Conservation (phyloP, 2,329 filamentous ascomycete genomes). For the Capronia epimyces region DNA sequence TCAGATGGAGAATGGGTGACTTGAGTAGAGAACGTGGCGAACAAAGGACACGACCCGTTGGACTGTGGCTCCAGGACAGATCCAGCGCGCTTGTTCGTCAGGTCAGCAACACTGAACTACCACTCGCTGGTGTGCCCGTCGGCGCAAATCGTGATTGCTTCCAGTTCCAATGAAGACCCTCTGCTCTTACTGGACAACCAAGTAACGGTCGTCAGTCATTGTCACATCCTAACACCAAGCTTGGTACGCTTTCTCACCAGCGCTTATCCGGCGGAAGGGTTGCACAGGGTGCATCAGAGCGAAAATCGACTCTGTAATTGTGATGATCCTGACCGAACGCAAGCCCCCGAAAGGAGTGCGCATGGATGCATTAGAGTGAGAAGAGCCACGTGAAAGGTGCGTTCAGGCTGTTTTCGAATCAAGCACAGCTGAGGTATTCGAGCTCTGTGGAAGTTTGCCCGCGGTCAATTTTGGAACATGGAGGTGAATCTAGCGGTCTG, state of each 20-base stretch:
- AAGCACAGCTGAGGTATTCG: neutral
- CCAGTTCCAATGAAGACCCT: neutral
- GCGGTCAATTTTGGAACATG: neutral
- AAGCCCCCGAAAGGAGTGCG: neutral
- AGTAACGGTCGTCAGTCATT: neutral
- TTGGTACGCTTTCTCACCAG: neutral
- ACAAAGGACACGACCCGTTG: neutral
- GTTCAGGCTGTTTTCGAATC: neutral
- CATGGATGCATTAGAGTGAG: neutral
- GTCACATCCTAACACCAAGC: neutral
- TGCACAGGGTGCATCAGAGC: neutral
- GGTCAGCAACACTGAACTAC: neutral
- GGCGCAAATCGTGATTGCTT: neutral
- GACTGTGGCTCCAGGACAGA: too few relatives aligned
- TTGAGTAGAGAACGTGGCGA: neutral
- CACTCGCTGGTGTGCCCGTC: neutral
- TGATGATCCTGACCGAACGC: neutral
- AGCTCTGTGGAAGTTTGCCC: neutral
- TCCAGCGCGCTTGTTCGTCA: too few relatives aligned
- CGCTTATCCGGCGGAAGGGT: neutral
- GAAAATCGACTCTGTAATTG: neutral
- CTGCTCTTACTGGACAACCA: slow-evolving; percentile 1
- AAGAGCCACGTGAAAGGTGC: neutral
- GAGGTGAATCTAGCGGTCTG: neutral
- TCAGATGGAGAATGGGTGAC: neutral